Evolutionary conservation across 306 rosid species (phyloP).

Genomic region (barrel medic (Medicago truncatula)): MtrunA17r5.0-ANR NC_053048.1:49926501-49927000

Average conservation of each 20-base stretch:
- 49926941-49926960: neutral
- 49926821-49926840: neutral
- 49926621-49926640: neutral
- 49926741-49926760: neutral
- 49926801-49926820: neutral
- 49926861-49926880: too few species aligned
- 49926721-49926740: neutral
- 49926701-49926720: neutral
- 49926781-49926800: neutral
- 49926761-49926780: neutral
- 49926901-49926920: neutral
- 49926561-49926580: too few species aligned
- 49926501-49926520: slow-evolving; percentile 6
- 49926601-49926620: neutral
- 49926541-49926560: slow-evolving; percentile 1
- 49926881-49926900: too few species aligned
- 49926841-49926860: too few species aligned
- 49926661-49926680: neutral
- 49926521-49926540: slow-evolving; percentile 11
- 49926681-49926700: slow-evolving; percentile 20
- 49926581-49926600: neutral
- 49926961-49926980: neutral
- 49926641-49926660: slow-evolving; percentile 18
- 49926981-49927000: neutral
- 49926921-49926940: neutral